Conservation (phyloP, 305 asterid genomes). For the Fraxinus velutina region DNA sequence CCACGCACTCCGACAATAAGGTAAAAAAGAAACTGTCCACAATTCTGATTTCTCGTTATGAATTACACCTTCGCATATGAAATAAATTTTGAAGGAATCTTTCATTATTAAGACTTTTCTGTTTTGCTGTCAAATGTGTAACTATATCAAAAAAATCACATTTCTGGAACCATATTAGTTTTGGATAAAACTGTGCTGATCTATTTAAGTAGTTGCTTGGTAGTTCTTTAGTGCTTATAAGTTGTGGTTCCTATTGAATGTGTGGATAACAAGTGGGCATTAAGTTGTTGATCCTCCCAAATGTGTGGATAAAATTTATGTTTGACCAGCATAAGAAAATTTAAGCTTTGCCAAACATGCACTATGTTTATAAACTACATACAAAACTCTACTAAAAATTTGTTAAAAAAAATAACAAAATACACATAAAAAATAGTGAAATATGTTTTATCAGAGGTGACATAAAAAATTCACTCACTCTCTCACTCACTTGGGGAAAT, state of each 20-base stretch:
- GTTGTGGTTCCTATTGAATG: not conserved
- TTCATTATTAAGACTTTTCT: not conserved
- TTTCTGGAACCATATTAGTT: not conserved
- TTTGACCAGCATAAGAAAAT: not conserved
- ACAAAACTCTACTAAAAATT: not conserved
- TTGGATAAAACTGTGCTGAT: not conserved
- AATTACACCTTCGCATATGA: not conserved
- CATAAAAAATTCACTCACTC: constrained; percentile 2
- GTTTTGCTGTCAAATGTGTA: not conserved
- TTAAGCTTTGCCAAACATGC: not conserved
- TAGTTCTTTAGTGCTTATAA: not conserved
- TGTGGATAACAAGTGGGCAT: not conserved
- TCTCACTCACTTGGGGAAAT: constrained; percentile 71
- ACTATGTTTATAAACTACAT: not conserved
- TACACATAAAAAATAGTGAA: not conserved
- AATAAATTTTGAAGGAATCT: not conserved
- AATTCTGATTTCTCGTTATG: not conserved
- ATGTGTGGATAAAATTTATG: not conserved
- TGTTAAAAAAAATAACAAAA: not conserved
- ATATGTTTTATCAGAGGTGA: not conserved
- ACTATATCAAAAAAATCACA: not conserved
- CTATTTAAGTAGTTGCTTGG: not conserved
- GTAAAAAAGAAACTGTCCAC: not conserved
- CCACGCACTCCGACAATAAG: not conserved
- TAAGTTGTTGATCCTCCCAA: not conserved